Conservation (phyloP, 176 grass and related monocot species). For the Oryza glaberrima region DNA sequence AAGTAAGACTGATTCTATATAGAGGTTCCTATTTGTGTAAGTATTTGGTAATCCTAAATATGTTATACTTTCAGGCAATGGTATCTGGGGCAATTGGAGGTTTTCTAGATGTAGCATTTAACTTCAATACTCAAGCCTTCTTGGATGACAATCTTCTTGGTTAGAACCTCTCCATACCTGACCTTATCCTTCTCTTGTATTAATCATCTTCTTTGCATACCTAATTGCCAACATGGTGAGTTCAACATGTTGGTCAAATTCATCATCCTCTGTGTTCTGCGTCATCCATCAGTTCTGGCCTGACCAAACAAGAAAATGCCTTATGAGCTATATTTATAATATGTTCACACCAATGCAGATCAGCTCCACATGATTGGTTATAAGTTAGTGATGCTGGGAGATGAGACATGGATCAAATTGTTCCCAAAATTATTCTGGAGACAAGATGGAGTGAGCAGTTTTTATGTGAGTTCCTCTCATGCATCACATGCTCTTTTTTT, state of each 20-base stretch:
- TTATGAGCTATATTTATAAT: constrained; percentile 28
- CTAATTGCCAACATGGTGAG: constrained; percentile 9
- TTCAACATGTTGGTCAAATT: background rate
- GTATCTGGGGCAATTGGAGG: constrained; percentile 94
- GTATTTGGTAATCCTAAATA: background rate
- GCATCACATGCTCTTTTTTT: constrained; percentile 13
- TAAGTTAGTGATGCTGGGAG: constrained; percentile 92
- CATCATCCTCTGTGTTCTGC: background rate
- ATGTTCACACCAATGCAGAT: constrained; percentile 51
- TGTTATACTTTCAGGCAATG: constrained; percentile 69
- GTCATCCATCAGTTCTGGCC: background rate
- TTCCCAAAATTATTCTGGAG: constrained; percentile 86
- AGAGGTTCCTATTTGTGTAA: background rate
- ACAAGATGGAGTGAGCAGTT: constrained; percentile 97
- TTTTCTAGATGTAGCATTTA: constrained; percentile 95
- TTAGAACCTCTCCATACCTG: constrained; percentile 38
- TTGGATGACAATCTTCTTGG: constrained; percentile 96
- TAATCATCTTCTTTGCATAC: constrained; percentile 14
- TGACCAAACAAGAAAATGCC: background rate
- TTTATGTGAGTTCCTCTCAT: constrained; percentile 71
- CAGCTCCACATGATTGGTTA: constrained; percentile 81
- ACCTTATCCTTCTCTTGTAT: background rate
- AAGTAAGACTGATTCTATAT: constrained; percentile 50
- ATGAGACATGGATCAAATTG: constrained; percentile 99
- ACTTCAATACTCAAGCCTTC: constrained; percentile 95